phyloP scores from a whole-genome alignment of 768 basidiomycete species.

The Coprinopsis strossmayeri region DNA sequence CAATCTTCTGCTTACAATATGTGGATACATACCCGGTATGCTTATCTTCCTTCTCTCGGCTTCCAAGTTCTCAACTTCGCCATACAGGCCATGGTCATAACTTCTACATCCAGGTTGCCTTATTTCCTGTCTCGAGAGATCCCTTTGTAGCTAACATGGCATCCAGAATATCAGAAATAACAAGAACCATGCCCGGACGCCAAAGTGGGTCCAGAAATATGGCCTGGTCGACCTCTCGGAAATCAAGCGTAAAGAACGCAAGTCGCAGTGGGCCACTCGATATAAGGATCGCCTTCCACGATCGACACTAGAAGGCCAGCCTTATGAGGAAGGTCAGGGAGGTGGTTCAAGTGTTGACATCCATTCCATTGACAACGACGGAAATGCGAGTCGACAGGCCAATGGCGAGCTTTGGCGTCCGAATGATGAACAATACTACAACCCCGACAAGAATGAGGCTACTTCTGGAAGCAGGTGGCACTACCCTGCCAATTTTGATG shows the following conservation, averaged over 20 bases:
- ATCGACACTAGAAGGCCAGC: conserved; percentile 63
- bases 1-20: conserved; percentile 82
- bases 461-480: conserved; percentile 60
- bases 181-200: conserved; percentile 87
- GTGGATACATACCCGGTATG: conserved; percentile 83
- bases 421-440: conserved; percentile 75
- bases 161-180: conserved; percentile 92
- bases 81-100: conserved; percentile 80
- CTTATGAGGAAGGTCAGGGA: conserved; percentile 78
- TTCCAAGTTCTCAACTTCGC: conserved; percentile 6
- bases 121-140: too few relatives aligned
- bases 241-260: conserved; percentile 69
- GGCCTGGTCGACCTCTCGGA: conserved; percentile 82
- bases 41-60: background rate
- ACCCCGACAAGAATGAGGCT: conserved; percentile 32
- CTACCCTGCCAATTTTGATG: conserved; percentile 82
- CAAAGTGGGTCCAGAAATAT: conserved; percentile 89
- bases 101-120: conserved; percentile 82
- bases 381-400: conserved; percentile 26
- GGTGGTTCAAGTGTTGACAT: conserved; percentile 36
- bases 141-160: too few relatives aligned
- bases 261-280: conserved; percentile 81
- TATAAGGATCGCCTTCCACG: conserved; percentile 76
- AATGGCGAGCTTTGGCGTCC: conserved; percentile 65
- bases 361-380: conserved; percentile 27